A percentile compares a stretch with the other conserved stretches of the same genome.
phyloP scores from a whole-genome alignment of 805 yeast genomes.

The Ogataea methanolica region DNA sequence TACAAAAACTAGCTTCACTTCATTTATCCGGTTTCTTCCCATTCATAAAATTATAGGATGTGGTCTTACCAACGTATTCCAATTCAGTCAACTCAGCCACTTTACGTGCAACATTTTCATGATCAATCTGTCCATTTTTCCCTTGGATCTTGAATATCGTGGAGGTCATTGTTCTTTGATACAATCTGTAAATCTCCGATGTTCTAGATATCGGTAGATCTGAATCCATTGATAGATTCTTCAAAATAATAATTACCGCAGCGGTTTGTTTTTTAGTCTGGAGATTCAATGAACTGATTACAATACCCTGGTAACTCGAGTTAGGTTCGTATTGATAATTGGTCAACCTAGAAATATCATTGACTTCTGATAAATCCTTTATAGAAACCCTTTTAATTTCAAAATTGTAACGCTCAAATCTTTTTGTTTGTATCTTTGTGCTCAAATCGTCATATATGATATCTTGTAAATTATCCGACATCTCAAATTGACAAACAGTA shows the following conservation, averaged over 20 bases:
- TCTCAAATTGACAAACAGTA: constrained; percentile 3
- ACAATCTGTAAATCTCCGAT: neutral
- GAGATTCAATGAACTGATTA: neutral
- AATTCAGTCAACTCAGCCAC: neutral
- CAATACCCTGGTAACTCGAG: neutral
- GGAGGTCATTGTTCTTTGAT: neutral
- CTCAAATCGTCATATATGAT: neutral
- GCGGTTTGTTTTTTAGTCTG: neutral
- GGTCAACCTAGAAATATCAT: neutral
- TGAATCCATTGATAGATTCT: neutral
- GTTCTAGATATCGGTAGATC: neutral
- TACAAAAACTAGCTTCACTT: neutral
- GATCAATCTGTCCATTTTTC: neutral
- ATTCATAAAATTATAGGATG: neutral
- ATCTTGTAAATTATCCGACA: neutral
- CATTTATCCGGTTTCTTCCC: neutral
- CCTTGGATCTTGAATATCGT: neutral
- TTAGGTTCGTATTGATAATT: neutral
- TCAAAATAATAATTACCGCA: neutral
- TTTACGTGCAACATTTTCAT: neutral
- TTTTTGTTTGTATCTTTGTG: neutral
- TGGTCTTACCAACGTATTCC: neutral
- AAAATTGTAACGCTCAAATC: neutral
- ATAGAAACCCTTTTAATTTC: neutral
- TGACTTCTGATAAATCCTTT: neutral